These are phyloP conservation scores for Neurospora discreta DNA, from an alignment of 495 filamentous ascomycete genomes.

Conservation along the genomic window DNA sequence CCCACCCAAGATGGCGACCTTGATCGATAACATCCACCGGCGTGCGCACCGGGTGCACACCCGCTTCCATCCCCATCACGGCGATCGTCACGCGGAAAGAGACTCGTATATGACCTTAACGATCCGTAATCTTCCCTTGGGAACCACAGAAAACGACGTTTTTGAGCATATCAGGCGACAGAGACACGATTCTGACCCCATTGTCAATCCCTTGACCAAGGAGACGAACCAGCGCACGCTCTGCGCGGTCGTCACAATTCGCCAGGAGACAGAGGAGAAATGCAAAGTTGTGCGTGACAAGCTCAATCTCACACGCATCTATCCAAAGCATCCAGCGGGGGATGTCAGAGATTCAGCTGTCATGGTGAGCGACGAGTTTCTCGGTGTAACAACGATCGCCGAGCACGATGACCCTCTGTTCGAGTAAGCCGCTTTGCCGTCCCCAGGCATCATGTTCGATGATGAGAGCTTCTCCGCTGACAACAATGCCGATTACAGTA, in stretches of 20 bases:
- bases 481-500: not conserved
- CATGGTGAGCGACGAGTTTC: slow-evolving; percentile 7
- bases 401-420: slow-evolving; percentile 12
- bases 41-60: not conserved
- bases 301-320: slow-evolving; percentile 1
- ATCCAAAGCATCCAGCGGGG: not conserved
- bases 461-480: not conserved
- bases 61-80: not conserved
- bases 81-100: not conserved
- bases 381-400: slow-evolving; percentile 9
- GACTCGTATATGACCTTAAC: slow-evolving; percentile 6
- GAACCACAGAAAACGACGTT: slow-evolving; percentile 6
- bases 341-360: not conserved
- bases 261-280: slow-evolving; percentile 1
- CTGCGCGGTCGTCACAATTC: slow-evolving; percentile 5
- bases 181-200: not conserved
- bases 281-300: slow-evolving; percentile 1
- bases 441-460: not conserved
- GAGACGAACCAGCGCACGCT: slow-evolving; percentile 1
- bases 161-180: slow-evolving; percentile 1
- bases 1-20: not conserved
- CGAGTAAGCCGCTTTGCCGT: slow-evolving; percentile 1
- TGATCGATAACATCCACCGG: not conserved
- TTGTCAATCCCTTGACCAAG: slow-evolving; percentile 1
- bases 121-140: slow-evolving; percentile 8